A percentile compares a stretch with the other conserved stretches of the same genome.
These are phyloP conservation scores for Paspalum vaginatum DNA, from an alignment of 176 grass and related monocot species.

Conservation along the genomic window DNA sequence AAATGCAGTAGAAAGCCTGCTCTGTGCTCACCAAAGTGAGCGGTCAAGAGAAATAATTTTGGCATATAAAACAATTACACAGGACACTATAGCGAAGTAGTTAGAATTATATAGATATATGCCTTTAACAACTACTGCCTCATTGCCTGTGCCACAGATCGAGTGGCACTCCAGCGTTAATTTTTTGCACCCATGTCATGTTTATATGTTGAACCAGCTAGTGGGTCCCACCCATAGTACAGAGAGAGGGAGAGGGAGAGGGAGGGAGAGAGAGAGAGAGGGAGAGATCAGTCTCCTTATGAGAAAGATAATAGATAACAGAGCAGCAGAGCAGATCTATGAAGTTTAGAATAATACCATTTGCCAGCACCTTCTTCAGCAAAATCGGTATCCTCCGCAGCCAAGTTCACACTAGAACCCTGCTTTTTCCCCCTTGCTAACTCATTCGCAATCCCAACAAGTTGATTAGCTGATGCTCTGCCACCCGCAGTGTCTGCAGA, in stretches of 20 bases:
- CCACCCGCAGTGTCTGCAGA: conserved; percentile 52
- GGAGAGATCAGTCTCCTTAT: too few species aligned
- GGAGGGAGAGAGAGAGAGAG: too few species aligned
- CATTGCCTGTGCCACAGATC: too few species aligned
- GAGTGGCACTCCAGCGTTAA: too few species aligned
- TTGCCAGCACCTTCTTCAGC: conserved; percentile 44
- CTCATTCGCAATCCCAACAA: conserved; percentile 53
- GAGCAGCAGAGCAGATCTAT: not conserved
- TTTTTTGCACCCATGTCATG: too few species aligned
- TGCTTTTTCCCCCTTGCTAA: conserved; percentile 51
- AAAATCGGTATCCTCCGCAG: conserved; percentile 46
- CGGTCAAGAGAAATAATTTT: not conserved
- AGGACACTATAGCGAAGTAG: not conserved
- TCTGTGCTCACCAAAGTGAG: not conserved
- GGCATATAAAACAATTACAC: conserved; percentile 1
- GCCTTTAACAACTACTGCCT: not conserved
- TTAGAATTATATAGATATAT: not conserved
- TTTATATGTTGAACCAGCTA: too few species aligned
- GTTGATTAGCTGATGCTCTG: conserved; percentile 39
- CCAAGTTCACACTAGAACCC: conserved; percentile 46
- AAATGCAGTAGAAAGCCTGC: conserved; percentile 20
- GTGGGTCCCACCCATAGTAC: too few species aligned
- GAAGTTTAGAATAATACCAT: conserved; percentile 56
- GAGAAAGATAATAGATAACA: conserved; percentile 22
- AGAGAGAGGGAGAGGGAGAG: too few species aligned